Conservation (phyloP, 2,329 filamentous ascomycete species). For the Talaromyces piceae region DNA sequence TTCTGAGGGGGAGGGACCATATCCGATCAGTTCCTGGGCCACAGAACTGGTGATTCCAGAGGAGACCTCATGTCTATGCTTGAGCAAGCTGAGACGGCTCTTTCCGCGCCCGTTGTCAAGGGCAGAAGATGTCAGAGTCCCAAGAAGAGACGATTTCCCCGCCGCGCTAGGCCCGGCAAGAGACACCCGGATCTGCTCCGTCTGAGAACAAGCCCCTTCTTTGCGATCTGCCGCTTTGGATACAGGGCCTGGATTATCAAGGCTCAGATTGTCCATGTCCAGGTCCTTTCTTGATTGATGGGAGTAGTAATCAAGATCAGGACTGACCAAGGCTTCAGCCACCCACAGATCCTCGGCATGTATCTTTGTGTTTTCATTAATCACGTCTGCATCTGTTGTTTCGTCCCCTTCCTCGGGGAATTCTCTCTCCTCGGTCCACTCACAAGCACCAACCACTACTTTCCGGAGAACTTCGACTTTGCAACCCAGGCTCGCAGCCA, state of each 20-base stretch:
- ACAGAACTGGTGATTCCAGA: conserved; percentile 92
- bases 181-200: conserved; percentile 75
- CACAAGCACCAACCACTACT: conserved; percentile 77
- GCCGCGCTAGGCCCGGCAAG: conserved; percentile 83
- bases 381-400: conserved; percentile 16
- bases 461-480: conserved; percentile 71
- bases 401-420: conserved; percentile 18
- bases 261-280: not conserved
- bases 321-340: conserved; percentile 81
- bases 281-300: conserved; percentile 12
- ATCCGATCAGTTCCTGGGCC: conserved; percentile 87
- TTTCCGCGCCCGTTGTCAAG: conserved; percentile 89
- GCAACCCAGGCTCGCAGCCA: conserved; percentile 90
- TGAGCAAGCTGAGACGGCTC: conserved; percentile 78
- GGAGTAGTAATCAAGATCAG: conserved; percentile 50
- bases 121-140: conserved; percentile 77
- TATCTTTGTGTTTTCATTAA: too few relatives aligned
- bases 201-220: conserved; percentile 40
- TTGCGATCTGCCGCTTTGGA: conserved; percentile 6
- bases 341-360: conserved; percentile 64
- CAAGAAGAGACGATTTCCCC: conserved; percentile 85
- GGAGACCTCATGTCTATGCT: conserved; percentile 85
- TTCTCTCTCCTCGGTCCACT: conserved; percentile 40
- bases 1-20: conserved; percentile 39
- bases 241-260: not conserved